Conservation (phyloP, 768 basidiomycete genomes). For the Infundibulicybe gibba region DNA sequence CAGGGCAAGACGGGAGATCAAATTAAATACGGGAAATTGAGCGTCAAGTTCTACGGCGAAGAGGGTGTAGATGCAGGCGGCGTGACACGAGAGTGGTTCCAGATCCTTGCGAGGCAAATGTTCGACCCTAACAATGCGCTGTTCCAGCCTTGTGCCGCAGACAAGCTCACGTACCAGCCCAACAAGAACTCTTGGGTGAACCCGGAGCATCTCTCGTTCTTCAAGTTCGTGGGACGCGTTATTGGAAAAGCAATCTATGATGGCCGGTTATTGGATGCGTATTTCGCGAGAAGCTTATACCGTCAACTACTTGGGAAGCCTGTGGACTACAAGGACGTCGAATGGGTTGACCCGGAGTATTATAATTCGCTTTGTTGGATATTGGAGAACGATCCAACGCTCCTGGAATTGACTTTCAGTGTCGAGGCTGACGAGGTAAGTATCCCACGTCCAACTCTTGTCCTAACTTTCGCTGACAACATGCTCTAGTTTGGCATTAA, state of each 20-base stretch:
- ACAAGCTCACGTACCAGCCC: constrained; percentile 93
- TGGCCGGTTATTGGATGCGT: constrained; percentile 92
- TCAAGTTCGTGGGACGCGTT: constrained; percentile 97
- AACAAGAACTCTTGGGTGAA: constrained; percentile 94
- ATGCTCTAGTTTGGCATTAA: constrained; percentile 78
- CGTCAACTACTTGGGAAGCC: constrained; percentile 91
- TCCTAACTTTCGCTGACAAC: constrained; percentile 6
- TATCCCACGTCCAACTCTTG: constrained; percentile 10
- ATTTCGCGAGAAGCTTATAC: constrained; percentile 96
- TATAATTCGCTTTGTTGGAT: constrained; percentile 99
- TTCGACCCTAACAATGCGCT: constrained; percentile 98
- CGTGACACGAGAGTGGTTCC: constrained; percentile 98
- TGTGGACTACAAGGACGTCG: constrained; percentile 94
- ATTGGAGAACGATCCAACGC: constrained; percentile 89
- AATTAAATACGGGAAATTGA: constrained; percentile 97
- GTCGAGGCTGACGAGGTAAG: constrained; percentile 92
- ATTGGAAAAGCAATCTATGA: constrained; percentile 99
- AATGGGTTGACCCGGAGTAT: constrained; percentile 98
- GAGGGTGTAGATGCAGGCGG: constrained; percentile 99
- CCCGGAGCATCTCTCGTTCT: constrained; percentile 93
- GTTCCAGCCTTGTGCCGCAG: constrained; percentile 97
- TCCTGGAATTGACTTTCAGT: constrained; percentile 88
- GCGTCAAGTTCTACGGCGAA: constrained; percentile 93
- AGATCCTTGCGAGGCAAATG: constrained; percentile 96
- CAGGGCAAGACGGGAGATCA: constrained; percentile 91